Percentiles rank a stretch among this genome's conserved stretches.
Evolutionary conservation across 1,284 basidiomycete genomes (phyloP).

Genomic region (Tilletia indica): DNA sequence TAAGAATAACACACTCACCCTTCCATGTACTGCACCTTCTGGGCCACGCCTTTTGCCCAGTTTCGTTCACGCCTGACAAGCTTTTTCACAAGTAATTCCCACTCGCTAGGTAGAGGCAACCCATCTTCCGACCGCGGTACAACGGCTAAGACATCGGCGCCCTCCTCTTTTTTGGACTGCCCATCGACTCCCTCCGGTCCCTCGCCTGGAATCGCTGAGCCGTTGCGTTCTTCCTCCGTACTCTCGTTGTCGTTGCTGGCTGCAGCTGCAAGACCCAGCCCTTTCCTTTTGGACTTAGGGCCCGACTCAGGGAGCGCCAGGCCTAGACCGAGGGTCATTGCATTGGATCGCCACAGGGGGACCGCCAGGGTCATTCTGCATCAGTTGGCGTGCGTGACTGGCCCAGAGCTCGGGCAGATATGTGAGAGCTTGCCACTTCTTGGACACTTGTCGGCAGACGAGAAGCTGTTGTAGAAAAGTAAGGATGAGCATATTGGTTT

Average conservation of each 20-base stretch:
- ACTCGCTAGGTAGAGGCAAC: conserved; percentile 25
- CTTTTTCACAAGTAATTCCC: conserved; percentile 72
- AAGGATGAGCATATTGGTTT: conserved; percentile 57
- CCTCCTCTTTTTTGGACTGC: not conserved
- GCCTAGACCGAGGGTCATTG: conserved; percentile 3
- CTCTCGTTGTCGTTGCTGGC: not conserved
- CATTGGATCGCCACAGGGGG: conserved; percentile 14
- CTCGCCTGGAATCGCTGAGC: not conserved
- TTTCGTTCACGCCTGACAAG: conserved; percentile 83
- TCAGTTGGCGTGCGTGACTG: conserved; percentile 71
- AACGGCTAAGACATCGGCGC: conserved; percentile 19
- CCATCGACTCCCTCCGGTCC: not conserved
- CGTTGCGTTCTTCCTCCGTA: not conserved
- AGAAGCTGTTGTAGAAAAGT: conserved; percentile 40
- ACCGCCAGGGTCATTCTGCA: conserved; percentile 68
- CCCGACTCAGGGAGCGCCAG: not conserved
- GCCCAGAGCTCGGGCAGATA: conserved; percentile 74
- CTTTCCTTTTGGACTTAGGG: not conserved
- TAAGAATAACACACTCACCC: conserved; percentile 57
- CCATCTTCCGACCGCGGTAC: conserved; percentile 25
- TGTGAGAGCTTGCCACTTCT: conserved; percentile 70
- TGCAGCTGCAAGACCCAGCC: not conserved
- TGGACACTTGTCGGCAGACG: conserved; percentile 64
- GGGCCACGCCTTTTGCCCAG: conserved; percentile 68
- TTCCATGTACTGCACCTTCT: conserved; percentile 71